Evolutionary conservation across 306 rosid species (phyloP).

Genomic region (Casuarina glauca): DNA sequence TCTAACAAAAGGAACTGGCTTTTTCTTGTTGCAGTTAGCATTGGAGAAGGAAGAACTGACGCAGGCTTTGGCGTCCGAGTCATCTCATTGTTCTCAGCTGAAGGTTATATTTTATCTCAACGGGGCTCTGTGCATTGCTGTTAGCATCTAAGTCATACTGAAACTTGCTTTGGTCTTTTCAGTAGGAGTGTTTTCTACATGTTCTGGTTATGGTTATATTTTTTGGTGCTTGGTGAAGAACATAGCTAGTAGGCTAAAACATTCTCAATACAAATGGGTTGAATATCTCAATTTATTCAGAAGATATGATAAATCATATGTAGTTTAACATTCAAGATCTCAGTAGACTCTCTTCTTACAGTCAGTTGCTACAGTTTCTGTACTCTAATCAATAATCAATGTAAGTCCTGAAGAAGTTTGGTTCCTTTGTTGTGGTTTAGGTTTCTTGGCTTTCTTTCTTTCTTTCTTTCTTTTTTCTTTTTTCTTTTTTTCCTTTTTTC

Average conservation of each 20-base stretch:
- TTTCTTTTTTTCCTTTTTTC: too few relatives aligned
- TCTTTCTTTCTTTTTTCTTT: too few relatives aligned
- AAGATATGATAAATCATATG: neutral
- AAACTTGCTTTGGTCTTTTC: neutral
- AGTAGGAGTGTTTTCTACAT: neutral
- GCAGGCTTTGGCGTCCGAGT: slow-evolving; percentile 72
- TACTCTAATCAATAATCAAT: neutral
- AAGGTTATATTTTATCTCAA: slow-evolving; percentile 52
- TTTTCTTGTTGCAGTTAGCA: slow-evolving; percentile 60
- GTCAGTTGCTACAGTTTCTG: neutral
- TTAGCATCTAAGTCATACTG: neutral
- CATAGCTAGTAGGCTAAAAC: neutral
- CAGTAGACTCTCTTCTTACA: neutral
- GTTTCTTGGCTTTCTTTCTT: too few relatives aligned
- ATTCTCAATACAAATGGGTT: neutral
- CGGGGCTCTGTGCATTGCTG: slow-evolving; percentile 12
- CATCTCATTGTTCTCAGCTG: slow-evolving; percentile 70
- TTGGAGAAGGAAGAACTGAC: slow-evolving; percentile 88
- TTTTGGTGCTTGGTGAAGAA: neutral
- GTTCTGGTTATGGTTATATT: neutral
- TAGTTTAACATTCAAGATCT: neutral
- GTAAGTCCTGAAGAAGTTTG: neutral
- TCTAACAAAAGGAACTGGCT: slow-evolving; percentile 20
- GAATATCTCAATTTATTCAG: neutral
- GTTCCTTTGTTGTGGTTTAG: neutral